Percentiles rank a stretch among this genome's conserved stretches.
These are phyloP conservation scores for Dothistroma septosporum DNA, from an alignment of 2,329 filamentous ascomycete species.

Conservation along the genomic window DNA sequence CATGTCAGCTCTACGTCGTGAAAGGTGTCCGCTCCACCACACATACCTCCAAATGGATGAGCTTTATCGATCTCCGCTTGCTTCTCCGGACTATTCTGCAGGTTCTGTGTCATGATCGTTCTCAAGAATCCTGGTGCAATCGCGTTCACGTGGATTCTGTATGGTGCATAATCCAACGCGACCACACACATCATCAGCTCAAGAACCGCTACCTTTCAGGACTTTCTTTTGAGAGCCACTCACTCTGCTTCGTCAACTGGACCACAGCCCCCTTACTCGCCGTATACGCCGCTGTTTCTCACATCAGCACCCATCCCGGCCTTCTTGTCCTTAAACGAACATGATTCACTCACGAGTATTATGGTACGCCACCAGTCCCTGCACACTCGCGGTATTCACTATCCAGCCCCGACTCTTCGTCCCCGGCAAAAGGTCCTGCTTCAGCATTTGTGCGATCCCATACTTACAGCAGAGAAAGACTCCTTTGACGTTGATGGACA, in stretches of 20 bases:
- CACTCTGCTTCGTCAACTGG: slow-evolving; percentile 41
- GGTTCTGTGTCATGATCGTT: slow-evolving; percentile 38
- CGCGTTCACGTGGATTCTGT: slow-evolving; percentile 42
- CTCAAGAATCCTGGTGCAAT: slow-evolving; percentile 40
- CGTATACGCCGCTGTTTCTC: slow-evolving; percentile 39
- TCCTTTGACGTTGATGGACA: slow-evolving; percentile 37
- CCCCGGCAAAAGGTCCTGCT: slow-evolving; percentile 31
- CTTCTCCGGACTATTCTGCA: slow-evolving; percentile 32
- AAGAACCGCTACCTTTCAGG: neutral
- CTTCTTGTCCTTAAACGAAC: neutral
- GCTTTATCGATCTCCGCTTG: slow-evolving; percentile 28
- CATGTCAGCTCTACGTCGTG: neutral
- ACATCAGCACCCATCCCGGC: neutral
- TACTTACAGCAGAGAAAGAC: slow-evolving; percentile 41
- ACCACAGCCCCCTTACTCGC: slow-evolving; percentile 48
- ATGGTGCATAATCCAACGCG: slow-evolving; percentile 31
- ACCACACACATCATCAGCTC: slow-evolving; percentile 19
- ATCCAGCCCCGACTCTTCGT: slow-evolving; percentile 37
- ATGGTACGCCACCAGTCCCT: slow-evolving; percentile 33
- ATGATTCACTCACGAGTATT: slow-evolving; percentile 24
- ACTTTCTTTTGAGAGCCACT: neutral
- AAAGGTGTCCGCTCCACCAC: neutral
- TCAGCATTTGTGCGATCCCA: slow-evolving; percentile 36
- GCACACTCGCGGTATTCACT: slow-evolving; percentile 38
- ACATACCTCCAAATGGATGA: slow-evolving; percentile 34